Base-by-base conservation (phyloP, 768 basidiomycete genomes). In the Boletus rubroflammeus region DNA sequence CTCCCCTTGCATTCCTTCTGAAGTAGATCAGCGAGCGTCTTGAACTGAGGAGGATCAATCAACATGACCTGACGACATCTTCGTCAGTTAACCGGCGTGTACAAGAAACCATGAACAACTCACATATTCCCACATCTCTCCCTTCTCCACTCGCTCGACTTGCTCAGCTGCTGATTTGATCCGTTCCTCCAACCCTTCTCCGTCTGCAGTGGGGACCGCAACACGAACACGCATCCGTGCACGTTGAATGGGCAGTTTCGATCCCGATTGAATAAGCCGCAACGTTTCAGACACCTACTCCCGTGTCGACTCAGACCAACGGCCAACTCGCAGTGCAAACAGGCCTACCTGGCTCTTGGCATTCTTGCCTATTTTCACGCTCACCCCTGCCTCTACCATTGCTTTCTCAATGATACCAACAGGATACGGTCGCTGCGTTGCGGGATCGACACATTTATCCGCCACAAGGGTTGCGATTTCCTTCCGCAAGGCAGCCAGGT, bases 361-460 rank as follows among this genome's bases (percentile, higher is more conserved):
- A 21, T 81, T 88, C 76, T 98, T 98, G 59, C 86, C 85, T 42
- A 80, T 80, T 62, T 90, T 88, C 26, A 96, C 88, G 61, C 92
- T 96, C 72, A 89, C 95, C 1, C 95, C 95, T 9, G 91, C 88
- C 67, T 98, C 95, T 9, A 83, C 74, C 96, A 99, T 96, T 0
- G 94, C 94, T 72, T 97, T 98, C 67, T 99, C 97, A 58, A 99
- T 92, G 78, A 98, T 92, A 17, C 91, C 87, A 31, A 96, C 92
- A 6, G 93, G 87, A 68, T 98, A 94, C 6, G 95, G 93, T 10
- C 84, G 76, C 67, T 92, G 87, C 1, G 93, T 96, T 5, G 79
- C 74, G 1, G 97, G 97, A 65, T 98, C 95, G 23, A 98, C 95
- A 55, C 90, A 95, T 76, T 96, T 95, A 73, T 95, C 92, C 6